A percentile compares a stretch with the other conserved stretches of the same genome.
phyloP scores from a whole-genome alignment of 75 land plant genomes.

The Selaginella tamariscina region DNA sequence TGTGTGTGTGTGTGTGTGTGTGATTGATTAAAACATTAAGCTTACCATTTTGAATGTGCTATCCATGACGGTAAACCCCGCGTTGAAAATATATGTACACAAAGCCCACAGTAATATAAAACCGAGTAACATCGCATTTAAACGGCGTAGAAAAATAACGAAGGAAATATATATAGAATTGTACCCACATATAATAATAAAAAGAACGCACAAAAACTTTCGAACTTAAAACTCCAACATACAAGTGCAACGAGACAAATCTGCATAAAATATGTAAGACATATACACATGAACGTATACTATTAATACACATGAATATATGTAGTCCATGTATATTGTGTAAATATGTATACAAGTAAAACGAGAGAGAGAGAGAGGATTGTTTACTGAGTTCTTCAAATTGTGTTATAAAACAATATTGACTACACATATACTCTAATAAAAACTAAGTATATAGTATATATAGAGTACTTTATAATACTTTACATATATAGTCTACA shows the following conservation, averaged over 20 bases:
- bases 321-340: background rate
- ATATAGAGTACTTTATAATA: too few species aligned
- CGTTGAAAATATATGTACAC: slow-evolving; percentile 85
- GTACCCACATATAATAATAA: slow-evolving; percentile 84
- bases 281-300: too few species aligned
- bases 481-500: too few species aligned
- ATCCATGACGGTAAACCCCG: slow-evolving; percentile 50
- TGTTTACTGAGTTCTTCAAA: too few species aligned
- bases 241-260: slow-evolving; percentile 66
- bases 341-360: background rate
- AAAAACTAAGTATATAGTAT: too few species aligned
- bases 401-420: too few species aligned
- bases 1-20: too few species aligned
- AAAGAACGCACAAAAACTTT: slow-evolving; percentile 77
- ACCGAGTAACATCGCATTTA: slow-evolving; percentile 71
- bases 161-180: slow-evolving; percentile 59
- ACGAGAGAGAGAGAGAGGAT: background rate
- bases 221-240: slow-evolving; percentile 87
- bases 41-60: slow-evolving; percentile 50
- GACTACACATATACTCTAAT: too few species aligned
- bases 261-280: slow-evolving; percentile 19
- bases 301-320: background rate
- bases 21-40: too few species aligned
- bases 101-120: slow-evolving; percentile 89
- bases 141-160: slow-evolving; percentile 49